These are phyloP conservation scores for Scheffersomyces titani DNA, from an alignment of 1,139 yeast genomes.

Conservation along the genomic window DNA sequence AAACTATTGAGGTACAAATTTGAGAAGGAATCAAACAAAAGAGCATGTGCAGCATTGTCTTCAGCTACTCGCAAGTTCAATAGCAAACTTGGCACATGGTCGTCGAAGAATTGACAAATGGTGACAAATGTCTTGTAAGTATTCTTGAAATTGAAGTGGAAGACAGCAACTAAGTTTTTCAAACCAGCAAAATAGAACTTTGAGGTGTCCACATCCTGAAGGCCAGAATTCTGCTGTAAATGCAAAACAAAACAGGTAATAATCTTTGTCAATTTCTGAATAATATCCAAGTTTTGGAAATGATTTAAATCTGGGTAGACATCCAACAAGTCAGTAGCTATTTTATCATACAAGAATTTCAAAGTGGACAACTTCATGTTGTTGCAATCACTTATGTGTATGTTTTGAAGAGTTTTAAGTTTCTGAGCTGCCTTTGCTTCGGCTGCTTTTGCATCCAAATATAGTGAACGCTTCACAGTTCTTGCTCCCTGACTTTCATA, in stretches of 20 bases:
- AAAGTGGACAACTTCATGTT: constrained; percentile 4
- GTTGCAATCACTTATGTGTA: not conserved
- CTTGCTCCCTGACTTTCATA: constrained; percentile 1
- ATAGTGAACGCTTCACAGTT: not conserved
- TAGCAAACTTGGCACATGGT: constrained; percentile 29
- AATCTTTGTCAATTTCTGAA: constrained; percentile 26
- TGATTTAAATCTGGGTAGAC: constrained; percentile 47
- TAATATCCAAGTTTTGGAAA: constrained; percentile 36
- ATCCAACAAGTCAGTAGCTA: constrained; percentile 23
- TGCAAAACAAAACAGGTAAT: constrained; percentile 24
- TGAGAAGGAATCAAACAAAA: constrained; percentile 9
- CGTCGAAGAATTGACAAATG: constrained; percentile 44
- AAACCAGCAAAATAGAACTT: constrained; percentile 26
- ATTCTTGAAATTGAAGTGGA: constrained; percentile 38
- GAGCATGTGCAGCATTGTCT: not conserved
- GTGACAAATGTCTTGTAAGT: constrained; percentile 43
- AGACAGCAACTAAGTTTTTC: constrained; percentile 38
- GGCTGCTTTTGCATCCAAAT: not conserved
- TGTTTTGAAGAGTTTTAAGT: not conserved
- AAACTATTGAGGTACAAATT: constrained; percentile 37
- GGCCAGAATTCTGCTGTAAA: constrained; percentile 15
- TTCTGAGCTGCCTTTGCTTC: not conserved
- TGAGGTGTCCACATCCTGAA: constrained; percentile 7
- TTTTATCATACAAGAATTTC: constrained; percentile 8
- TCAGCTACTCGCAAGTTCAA: constrained; percentile 11